These are phyloP conservation scores for Oryza meridionalis DNA, from an alignment of 176 grass and related monocot genomes.

Conservation along the genomic window DNA sequence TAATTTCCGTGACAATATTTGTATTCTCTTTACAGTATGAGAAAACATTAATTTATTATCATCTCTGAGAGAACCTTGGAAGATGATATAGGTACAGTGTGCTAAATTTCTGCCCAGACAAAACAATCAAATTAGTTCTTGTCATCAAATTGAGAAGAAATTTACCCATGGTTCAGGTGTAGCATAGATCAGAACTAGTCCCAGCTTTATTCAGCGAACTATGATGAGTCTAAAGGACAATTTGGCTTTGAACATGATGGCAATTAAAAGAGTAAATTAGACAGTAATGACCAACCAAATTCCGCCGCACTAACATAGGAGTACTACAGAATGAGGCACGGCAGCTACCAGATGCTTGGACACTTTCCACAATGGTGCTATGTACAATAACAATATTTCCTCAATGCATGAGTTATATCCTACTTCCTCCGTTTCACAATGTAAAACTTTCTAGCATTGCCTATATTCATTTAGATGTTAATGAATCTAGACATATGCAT, in stretches of 20 bases:
- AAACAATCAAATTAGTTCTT: slow-evolving; percentile 6
- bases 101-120: not conserved
- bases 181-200: slow-evolving; percentile 17
- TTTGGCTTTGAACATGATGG: not conserved
- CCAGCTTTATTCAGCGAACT: slow-evolving; percentile 1
- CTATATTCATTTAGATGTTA: too few relatives aligned
- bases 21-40: slow-evolving; percentile 9
- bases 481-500: too few relatives aligned
- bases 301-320: not conserved
- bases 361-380: not conserved
- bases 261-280: not conserved
- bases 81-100: not conserved
- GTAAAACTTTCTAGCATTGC: too few relatives aligned
- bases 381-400: not conserved
- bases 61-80: slow-evolving; percentile 11
- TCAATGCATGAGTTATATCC: not conserved
- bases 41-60: slow-evolving; percentile 8
- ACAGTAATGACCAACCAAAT: not conserved
- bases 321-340: not conserved
- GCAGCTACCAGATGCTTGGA: too few relatives aligned
- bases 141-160: slow-evolving; percentile 19
- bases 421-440: not conserved
- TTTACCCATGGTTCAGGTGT: slow-evolving; percentile 15
- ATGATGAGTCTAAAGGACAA: not conserved
- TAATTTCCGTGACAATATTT: not conserved